These are phyloP conservation scores for Leccinum variicolor DNA, from an alignment of 768 basidiomycete genomes.

Conservation along the genomic window DNA sequence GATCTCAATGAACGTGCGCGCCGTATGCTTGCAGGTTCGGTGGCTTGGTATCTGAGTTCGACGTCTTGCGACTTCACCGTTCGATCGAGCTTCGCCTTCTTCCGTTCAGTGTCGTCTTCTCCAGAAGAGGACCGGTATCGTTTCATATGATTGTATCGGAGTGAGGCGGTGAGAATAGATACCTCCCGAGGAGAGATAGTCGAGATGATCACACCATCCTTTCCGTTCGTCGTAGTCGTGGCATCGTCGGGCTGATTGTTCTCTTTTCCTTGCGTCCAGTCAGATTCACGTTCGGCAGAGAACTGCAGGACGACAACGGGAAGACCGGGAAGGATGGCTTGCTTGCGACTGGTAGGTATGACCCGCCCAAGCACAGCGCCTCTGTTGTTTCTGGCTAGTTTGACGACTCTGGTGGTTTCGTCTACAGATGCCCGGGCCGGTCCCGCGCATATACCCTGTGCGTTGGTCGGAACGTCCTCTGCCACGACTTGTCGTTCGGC, in stretches of 20 bases:
- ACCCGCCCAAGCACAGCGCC: not conserved
- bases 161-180: not conserved
- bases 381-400: not conserved
- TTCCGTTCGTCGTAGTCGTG: not conserved
- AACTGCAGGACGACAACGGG: not conserved
- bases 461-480: not conserved
- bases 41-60: conserved; percentile 21
- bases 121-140: conserved; percentile 11
- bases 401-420: not conserved
- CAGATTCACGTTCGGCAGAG: not conserved
- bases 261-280: not conserved
- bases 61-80: not conserved
- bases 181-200: not conserved
- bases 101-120: conserved; percentile 1
- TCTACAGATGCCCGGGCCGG: not conserved
- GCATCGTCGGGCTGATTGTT: not conserved
- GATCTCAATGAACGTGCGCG: conserved; percentile 39
- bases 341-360: not conserved
- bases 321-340: not conserved
- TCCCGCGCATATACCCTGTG: conserved; percentile 10
- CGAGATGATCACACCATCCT: not conserved
- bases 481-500: not conserved
- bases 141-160: conserved; percentile 3
- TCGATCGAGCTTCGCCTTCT: conserved; percentile 18
- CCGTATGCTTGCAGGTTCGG: conserved; percentile 38